These are phyloP conservation scores for Leccinum variicolor DNA, from an alignment of 768 basidiomycete genomes.

Conservation along the genomic window DNA sequence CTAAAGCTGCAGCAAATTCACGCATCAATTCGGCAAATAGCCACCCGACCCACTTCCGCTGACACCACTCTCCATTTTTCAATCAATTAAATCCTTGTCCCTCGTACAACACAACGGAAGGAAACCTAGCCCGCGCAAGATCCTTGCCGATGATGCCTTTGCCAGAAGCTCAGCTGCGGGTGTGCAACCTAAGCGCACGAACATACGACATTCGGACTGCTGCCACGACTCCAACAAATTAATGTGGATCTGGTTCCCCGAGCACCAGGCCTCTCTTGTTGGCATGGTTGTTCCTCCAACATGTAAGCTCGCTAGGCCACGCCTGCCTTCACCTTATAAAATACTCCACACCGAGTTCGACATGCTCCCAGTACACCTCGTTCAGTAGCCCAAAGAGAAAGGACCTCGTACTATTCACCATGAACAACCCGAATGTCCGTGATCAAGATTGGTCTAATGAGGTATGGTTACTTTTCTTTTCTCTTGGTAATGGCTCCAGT, in stretches of 20 bases:
- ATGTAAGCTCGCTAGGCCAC: conserved; percentile 1
- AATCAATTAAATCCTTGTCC: too few species aligned
- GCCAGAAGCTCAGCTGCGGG: too few species aligned
- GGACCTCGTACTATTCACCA: not conserved
- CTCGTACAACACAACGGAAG: too few species aligned
- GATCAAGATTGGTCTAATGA: not conserved
- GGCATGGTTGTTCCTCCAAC: not conserved
- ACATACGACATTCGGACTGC: not conserved
- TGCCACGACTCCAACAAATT: not conserved
- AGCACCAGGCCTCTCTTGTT: not conserved
- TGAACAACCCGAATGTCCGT: not conserved
- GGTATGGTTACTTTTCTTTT: not conserved
- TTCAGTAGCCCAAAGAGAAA: not conserved
- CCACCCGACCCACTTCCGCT: too few species aligned
- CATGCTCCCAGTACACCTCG: not conserved
- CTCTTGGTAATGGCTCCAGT: not conserved
- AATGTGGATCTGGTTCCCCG: not conserved
- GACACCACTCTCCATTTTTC: too few species aligned
- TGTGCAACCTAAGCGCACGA: not conserved
- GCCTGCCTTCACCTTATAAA: conserved; percentile 4
- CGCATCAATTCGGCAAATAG: too few species aligned
- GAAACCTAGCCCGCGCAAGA: too few species aligned
- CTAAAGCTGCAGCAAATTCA: too few species aligned
- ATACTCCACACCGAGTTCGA: not conserved
- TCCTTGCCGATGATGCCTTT: too few species aligned